Conservation (phyloP, 2,329 filamentous ascomycete genomes). For the Penicillium sp. region DNA sequence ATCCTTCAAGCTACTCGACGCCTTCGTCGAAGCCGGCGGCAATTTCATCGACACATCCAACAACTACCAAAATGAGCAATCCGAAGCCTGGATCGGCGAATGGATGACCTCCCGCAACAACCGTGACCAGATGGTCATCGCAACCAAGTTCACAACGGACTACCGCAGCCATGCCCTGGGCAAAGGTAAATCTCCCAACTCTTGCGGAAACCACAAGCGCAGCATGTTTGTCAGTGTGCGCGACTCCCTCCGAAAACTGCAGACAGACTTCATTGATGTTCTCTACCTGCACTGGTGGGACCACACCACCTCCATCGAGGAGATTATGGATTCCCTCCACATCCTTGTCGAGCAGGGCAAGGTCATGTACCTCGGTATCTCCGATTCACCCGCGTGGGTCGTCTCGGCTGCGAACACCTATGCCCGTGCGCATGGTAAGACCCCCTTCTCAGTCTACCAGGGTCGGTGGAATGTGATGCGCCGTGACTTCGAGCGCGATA, state of each 20-base stretch:
- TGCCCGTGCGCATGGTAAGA: constrained; percentile 37
- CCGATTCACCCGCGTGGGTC: constrained; percentile 43
- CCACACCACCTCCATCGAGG: constrained; percentile 35
- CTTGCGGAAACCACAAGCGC: constrained; percentile 25
- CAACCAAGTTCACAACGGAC: constrained; percentile 60
- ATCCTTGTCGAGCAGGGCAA: constrained; percentile 40
- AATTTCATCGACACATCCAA: constrained; percentile 73
- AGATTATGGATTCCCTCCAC: constrained; percentile 29
- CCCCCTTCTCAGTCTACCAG: constrained; percentile 40
- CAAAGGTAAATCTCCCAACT: constrained; percentile 43
- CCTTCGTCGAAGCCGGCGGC: constrained; percentile 62
- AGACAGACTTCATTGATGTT: constrained; percentile 44
- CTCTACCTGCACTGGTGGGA: constrained; percentile 56
- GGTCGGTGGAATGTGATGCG: constrained; percentile 39
- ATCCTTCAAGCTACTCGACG: constrained; percentile 63
- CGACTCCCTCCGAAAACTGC: constrained; percentile 52
- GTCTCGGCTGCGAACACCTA: constrained; percentile 41
- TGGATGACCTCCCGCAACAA: constrained; percentile 47
- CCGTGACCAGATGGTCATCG: constrained; percentile 50
- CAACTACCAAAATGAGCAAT: constrained; percentile 59
- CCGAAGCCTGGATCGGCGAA: constrained; percentile 53
- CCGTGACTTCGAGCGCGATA: constrained; percentile 41
- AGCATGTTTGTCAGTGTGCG: constrained; percentile 25
- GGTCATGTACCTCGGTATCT: constrained; percentile 43
- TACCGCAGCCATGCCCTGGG: constrained; percentile 48